Percentiles rank a stretch among this genome's conserved stretches.
Conservation (phyloP, 371 early-diverging fungal genomes). For the Lichtheimia hyalospora region DNA sequence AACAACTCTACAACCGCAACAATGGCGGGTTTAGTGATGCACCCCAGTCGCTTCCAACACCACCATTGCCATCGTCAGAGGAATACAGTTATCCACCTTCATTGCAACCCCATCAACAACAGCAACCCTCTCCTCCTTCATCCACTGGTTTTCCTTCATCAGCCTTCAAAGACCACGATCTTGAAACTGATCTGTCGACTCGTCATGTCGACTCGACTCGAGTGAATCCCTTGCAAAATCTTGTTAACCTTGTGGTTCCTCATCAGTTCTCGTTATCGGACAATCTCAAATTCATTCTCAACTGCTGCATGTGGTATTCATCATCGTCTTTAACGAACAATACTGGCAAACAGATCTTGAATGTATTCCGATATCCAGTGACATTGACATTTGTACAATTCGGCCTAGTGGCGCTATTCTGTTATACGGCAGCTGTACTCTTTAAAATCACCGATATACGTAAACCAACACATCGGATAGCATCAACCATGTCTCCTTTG, state of each 20-base stretch:
- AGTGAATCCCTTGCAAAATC: conserved; percentile 10
- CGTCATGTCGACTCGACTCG: conserved; percentile 21
- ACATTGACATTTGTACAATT: conserved; percentile 82
- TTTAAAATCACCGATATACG: conserved; percentile 51
- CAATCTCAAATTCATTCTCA: conserved; percentile 43
- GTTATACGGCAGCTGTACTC: conserved; percentile 42
- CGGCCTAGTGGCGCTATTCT: conserved; percentile 65
- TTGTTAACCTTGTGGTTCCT: conserved; percentile 14
- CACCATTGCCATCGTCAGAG: conserved; percentile 5
- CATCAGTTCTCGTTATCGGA: conserved; percentile 25
- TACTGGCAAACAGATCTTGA: conserved; percentile 75
- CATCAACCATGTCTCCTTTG: conserved; percentile 69
- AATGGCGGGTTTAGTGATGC: neutral
- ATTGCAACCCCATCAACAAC: neutral
- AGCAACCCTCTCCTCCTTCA: conserved; percentile 1
- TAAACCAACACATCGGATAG: conserved; percentile 51
- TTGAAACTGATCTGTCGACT: conserved; percentile 23
- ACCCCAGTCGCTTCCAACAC: conserved; percentile 9
- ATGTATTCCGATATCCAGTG: conserved; percentile 70
- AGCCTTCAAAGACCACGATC: neutral
- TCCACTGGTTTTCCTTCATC: neutral
- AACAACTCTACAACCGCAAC: conserved; percentile 12
- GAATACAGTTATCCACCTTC: conserved; percentile 7
- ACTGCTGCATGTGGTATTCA: conserved; percentile 77
- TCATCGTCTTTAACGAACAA: conserved; percentile 82